These are phyloP conservation scores for Mallotus japonicus DNA, from an alignment of 441 rosid genomes.

Conservation along the genomic window DNA sequence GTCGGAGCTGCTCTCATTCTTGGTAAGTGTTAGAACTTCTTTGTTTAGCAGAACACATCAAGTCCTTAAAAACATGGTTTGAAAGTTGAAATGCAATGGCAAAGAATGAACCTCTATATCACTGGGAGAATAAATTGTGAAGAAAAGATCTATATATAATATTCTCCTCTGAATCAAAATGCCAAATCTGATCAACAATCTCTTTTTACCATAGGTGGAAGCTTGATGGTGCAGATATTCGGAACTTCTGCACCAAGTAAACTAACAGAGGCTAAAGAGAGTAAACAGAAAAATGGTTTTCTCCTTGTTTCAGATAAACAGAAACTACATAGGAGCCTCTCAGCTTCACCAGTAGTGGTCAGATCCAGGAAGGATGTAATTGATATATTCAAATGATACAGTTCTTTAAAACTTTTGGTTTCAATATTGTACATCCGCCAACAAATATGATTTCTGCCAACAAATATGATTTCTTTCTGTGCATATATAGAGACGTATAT, in stretches of 20 bases:
- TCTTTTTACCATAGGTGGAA: constrained; percentile 37
- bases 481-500: too few relatives aligned
- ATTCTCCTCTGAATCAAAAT: not conserved
- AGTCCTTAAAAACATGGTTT: too few relatives aligned
- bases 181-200: not conserved
- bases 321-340: constrained; percentile 16
- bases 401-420: too few relatives aligned
- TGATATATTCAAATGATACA: constrained; percentile 18
- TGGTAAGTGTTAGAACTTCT: too few relatives aligned
- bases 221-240: constrained; percentile 52
- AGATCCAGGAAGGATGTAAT: constrained; percentile 33
- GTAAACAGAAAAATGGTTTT: constrained; percentile 16
- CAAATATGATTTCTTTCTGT: too few relatives aligned
- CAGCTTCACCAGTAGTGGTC: constrained; percentile 36
- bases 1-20: constrained; percentile 49
- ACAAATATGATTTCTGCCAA: too few relatives aligned
- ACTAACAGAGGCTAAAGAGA: constrained; percentile 25
- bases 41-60: too few relatives aligned
- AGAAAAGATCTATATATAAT: too few relatives aligned
- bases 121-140: too few relatives aligned
- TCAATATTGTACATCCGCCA: too few relatives aligned
- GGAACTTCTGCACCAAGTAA: constrained; percentile 35
- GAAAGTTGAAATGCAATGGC: too few relatives aligned
- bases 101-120: too few relatives aligned
- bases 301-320: constrained; percentile 26